Percentiles rank a stretch among this genome's conserved stretches.
Evolutionary conservation across 495 filamentous ascomycete genomes (phyloP).

Genomic region (Penicillium soppii): DNA sequence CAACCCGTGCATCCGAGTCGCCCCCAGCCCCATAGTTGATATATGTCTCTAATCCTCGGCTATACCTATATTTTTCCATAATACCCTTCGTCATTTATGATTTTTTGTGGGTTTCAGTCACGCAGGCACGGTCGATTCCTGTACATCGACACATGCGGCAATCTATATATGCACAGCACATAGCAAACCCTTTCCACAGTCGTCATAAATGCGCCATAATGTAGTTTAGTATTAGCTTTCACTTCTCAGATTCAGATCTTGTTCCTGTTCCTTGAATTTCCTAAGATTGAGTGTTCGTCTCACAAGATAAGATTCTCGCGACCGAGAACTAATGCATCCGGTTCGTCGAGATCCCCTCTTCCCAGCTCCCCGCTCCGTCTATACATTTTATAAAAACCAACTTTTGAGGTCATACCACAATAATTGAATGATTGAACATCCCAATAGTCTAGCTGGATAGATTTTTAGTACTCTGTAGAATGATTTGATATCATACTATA

Average conservation of each 20-base stretch:
- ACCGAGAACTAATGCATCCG: not conserved
- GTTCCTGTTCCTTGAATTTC: not conserved
- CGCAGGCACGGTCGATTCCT: constrained; percentile 15
- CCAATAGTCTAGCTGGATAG: too few relatives aligned
- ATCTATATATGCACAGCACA: not conserved
- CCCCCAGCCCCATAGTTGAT: too few relatives aligned
- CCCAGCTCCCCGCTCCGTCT: not conserved
- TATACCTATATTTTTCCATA: not conserved
- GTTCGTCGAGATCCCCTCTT: not conserved
- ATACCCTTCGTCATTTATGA: not conserved
- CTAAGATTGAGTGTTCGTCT: not conserved
- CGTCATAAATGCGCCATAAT: not conserved
- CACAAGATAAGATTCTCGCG: not conserved
- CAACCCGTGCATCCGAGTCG: too few relatives aligned
- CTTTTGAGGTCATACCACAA: not conserved
- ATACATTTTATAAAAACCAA: not conserved
- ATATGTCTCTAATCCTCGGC: too few relatives aligned
- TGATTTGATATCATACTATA: too few relatives aligned
- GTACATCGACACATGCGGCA: constrained; percentile 6
- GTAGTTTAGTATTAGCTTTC: not conserved
- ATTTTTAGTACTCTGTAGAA: too few relatives aligned
- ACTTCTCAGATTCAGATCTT: not conserved
- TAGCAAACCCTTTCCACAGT: not conserved
- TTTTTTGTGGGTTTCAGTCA: not conserved
- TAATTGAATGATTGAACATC: too few relatives aligned